A percentile compares a stretch with the other conserved stretches of the same genome.
Evolutionary conservation across 208 protist species (phyloP).

Genomic region (Wallacemonas sp.): DNA sequence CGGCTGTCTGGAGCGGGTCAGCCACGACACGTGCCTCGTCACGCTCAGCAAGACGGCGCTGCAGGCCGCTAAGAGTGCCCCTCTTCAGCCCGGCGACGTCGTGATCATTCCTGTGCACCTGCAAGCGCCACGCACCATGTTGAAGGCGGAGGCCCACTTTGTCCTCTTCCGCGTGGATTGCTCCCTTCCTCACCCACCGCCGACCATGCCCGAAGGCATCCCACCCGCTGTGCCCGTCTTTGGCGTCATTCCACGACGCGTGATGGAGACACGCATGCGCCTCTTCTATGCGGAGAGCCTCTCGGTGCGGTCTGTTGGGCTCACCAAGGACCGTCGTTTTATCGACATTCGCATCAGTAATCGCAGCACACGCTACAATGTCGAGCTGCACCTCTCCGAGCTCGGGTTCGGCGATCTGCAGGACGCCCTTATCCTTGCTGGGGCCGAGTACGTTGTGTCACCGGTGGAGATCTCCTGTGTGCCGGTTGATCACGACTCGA

Average conservation of each 20-base stretch:
- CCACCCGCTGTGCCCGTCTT: constrained; percentile 83
- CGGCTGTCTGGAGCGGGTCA: constrained; percentile 78
- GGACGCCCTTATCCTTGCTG: constrained; percentile 68
- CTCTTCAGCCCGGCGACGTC: constrained; percentile 63
- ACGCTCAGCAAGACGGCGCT: constrained; percentile 60
- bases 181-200: constrained; percentile 60
- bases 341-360: constrained; percentile 78
- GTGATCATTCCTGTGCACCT: constrained; percentile 60
- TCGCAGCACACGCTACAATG: constrained; percentile 68
- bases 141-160: constrained; percentile 50
- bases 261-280: constrained; percentile 80
- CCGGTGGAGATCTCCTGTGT: constrained; percentile 77
- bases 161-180: constrained; percentile 79
- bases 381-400: constrained; percentile 68
- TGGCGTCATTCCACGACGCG: constrained; percentile 81
- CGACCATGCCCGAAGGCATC: constrained; percentile 61
- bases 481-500: constrained; percentile 20
- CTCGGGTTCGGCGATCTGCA: constrained; percentile 60
- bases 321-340: constrained; percentile 69
- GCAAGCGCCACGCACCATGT: constrained; percentile 48
- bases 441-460: constrained; percentile 79
- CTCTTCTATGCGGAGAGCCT: constrained; percentile 78
- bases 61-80: constrained; percentile 24
- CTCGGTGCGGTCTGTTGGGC: constrained; percentile 45
- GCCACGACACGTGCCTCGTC: constrained; percentile 36